phyloP scores from a whole-genome alignment of 176 grass and related monocot genomes.

The Eragrostis curvula region DNA sequence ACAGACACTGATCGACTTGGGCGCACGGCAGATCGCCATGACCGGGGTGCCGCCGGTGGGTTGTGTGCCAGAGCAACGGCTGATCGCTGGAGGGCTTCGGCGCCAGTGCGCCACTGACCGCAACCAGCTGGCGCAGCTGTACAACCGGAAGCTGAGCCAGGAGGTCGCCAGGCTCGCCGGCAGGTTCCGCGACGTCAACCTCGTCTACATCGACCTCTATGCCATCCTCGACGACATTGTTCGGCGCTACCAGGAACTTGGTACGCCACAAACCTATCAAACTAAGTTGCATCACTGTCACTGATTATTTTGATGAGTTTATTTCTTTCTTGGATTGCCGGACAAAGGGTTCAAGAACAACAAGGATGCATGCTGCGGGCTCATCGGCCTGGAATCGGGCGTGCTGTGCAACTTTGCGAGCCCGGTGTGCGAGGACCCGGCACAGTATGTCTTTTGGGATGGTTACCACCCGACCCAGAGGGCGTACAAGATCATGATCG shows the following conservation, averaged over 20 bases:
- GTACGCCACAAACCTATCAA: background rate
- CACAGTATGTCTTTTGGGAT: slow-evolving; percentile 67
- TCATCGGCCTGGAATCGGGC: slow-evolving; percentile 39
- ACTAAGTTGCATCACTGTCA: background rate
- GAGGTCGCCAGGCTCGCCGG: slow-evolving; percentile 16
- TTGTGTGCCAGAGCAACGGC: slow-evolving; percentile 45
- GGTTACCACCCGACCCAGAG: slow-evolving; percentile 59
- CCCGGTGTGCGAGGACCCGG: slow-evolving; percentile 41
- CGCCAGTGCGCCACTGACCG: slow-evolving; percentile 37
- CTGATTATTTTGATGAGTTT: background rate
- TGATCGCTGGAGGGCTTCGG: slow-evolving; percentile 30
- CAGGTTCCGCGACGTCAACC: slow-evolving; percentile 23
- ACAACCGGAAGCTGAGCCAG: slow-evolving; percentile 33
- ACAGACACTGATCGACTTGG: slow-evolving; percentile 25
- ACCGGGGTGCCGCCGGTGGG: slow-evolving; percentile 43
- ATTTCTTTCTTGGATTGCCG: background rate
- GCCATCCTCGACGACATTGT: slow-evolving; percentile 40
- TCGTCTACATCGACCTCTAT: slow-evolving; percentile 50
- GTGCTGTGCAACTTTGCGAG: slow-evolving; percentile 52
- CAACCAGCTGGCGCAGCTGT: slow-evolving; percentile 46
- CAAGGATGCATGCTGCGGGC: slow-evolving; percentile 55
- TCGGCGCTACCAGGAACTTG: slow-evolving; percentile 18
- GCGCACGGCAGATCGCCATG: slow-evolving; percentile 40
- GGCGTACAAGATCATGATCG: slow-evolving; percentile 48
- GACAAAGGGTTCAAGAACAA: slow-evolving; percentile 54